These are phyloP conservation scores for Pleurotus giganteus DNA, from an alignment of 768 basidiomycete genomes.

Conservation along the genomic window DNA sequence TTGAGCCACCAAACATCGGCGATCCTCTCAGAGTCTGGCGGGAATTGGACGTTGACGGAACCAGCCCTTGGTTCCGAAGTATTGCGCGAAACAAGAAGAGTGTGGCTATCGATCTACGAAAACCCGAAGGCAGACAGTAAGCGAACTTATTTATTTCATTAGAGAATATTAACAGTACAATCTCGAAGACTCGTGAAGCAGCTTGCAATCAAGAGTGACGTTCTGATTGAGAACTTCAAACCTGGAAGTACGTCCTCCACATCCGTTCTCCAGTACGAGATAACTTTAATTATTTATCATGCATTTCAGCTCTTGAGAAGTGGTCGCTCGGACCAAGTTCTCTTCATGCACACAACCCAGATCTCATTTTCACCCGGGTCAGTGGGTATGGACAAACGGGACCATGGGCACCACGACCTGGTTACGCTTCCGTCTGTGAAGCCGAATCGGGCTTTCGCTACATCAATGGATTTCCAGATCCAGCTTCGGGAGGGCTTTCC, in stretches of 20 bases:
- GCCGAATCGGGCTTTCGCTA: conserved; percentile 73
- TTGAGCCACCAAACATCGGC: conserved; percentile 61
- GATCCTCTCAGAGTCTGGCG: conserved; percentile 72
- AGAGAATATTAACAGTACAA: not conserved
- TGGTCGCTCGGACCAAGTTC: conserved; percentile 61
- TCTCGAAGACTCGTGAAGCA: conserved; percentile 51
- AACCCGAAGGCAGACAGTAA: conserved; percentile 51
- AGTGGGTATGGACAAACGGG: conserved; percentile 77
- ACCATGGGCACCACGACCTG: conserved; percentile 68
- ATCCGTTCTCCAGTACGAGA: not conserved
- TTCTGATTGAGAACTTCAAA: conserved; percentile 71
- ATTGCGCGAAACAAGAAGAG: conserved; percentile 75
- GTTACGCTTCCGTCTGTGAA: conserved; percentile 75
- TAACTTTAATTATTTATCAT: not conserved
- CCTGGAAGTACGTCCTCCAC: conserved; percentile 56
- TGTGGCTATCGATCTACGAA: conserved; percentile 62
- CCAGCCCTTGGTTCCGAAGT: conserved; percentile 74
- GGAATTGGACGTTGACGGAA: conserved; percentile 67
- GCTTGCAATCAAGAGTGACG: conserved; percentile 63
- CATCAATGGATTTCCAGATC: conserved; percentile 66
- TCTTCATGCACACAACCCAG: conserved; percentile 73
- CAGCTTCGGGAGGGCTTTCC: conserved; percentile 46
- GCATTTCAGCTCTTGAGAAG: conserved; percentile 67
- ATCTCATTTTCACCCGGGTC: conserved; percentile 87
- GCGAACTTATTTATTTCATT: conserved; percentile 16